Conservation (phyloP, 2,329 filamentous ascomycete species). For the Macrophomina tecta region DNA sequence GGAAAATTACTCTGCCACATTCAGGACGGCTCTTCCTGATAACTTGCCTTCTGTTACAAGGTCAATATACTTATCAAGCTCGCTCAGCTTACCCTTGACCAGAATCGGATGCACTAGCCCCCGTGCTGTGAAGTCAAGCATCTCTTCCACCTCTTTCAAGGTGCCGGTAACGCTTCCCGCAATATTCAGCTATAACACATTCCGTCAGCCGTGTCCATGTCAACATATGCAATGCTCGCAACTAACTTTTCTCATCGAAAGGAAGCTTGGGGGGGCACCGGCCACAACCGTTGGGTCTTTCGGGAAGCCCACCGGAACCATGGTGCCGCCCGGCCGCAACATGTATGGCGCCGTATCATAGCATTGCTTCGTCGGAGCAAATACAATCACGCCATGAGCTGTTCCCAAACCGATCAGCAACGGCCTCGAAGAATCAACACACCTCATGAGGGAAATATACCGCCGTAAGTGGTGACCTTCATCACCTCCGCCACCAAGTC, state of each 20-base stretch:
- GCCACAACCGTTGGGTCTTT: slow-evolving; percentile 35
- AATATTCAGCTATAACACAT: slow-evolving; percentile 41
- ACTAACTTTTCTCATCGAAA: slow-evolving; percentile 44
- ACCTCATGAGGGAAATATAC: neutral
- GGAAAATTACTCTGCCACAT: slow-evolving; percentile 35
- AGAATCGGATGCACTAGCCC: slow-evolving; percentile 50
- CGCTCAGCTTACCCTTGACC: slow-evolving; percentile 46
- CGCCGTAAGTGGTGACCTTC: slow-evolving; percentile 44
- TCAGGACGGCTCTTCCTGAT: slow-evolving; percentile 50
- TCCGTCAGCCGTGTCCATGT: neutral
- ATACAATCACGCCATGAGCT: slow-evolving; percentile 50
- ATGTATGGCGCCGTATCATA: slow-evolving; percentile 40
- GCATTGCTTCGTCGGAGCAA: slow-evolving; percentile 50
- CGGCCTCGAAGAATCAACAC: no score
- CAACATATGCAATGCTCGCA: neutral
- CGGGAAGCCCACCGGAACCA: slow-evolving; percentile 40
- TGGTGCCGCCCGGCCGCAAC: slow-evolving; percentile 36
- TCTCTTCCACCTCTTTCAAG: slow-evolving; percentile 54
- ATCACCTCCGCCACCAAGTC: slow-evolving; percentile 46
- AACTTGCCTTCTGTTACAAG: slow-evolving; percentile 49
- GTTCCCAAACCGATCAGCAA: slow-evolving; percentile 34
- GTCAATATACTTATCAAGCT: slow-evolving; percentile 48
- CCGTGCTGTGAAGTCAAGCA: slow-evolving; percentile 52
- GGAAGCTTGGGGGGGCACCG: slow-evolving; percentile 43
- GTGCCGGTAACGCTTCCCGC: slow-evolving; percentile 52